Percentiles rank a stretch among this genome's conserved stretches.
Evolutionary conservation across 1,284 basidiomycete species (phyloP).

Genomic region (Leccinum solheimii): DNA sequence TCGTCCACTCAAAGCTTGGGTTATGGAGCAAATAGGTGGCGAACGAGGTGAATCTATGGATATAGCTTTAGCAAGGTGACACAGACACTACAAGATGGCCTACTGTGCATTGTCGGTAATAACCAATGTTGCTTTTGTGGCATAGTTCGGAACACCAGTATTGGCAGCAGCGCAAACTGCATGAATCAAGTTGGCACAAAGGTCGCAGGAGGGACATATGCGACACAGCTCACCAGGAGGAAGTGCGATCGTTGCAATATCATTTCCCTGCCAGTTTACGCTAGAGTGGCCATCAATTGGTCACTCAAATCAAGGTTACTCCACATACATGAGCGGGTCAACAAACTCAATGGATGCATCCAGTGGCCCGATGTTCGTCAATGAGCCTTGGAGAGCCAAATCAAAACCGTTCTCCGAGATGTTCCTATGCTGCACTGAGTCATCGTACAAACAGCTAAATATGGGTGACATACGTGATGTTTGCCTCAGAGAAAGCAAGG

Average conservation of each 20-base stretch:
- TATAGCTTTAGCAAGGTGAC: neutral
- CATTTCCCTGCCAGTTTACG: conserved; percentile 65
- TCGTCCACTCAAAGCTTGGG: conserved; percentile 68
- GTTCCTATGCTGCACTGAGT: conserved; percentile 43
- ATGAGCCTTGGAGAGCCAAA: conserved; percentile 55
- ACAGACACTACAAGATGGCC: conserved; percentile 21
- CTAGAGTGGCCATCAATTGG: conserved; percentile 30
- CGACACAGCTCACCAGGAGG: conserved; percentile 46
- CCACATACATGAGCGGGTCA: conserved; percentile 51
- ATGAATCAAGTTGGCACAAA: conserved; percentile 1
- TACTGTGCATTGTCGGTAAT: conserved; percentile 55
- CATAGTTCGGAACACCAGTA: conserved; percentile 65
- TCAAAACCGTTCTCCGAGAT: conserved; percentile 66
- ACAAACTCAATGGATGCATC: conserved; percentile 64
- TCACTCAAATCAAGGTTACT: neutral
- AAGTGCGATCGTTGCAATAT: conserved; percentile 66
- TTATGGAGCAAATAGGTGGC: conserved; percentile 69
- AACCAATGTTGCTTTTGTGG: conserved; percentile 49
- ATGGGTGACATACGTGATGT: conserved; percentile 50
- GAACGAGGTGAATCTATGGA: conserved; percentile 62
- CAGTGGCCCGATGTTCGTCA: conserved; percentile 63
- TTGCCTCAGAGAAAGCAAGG: conserved; percentile 59
- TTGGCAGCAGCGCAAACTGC: conserved; percentile 71
- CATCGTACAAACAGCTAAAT: conserved; percentile 48
- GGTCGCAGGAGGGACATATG: neutral